Conservation (phyloP, 371 early-diverging fungal genomes). For the Rhizomucor miehei region DNA sequence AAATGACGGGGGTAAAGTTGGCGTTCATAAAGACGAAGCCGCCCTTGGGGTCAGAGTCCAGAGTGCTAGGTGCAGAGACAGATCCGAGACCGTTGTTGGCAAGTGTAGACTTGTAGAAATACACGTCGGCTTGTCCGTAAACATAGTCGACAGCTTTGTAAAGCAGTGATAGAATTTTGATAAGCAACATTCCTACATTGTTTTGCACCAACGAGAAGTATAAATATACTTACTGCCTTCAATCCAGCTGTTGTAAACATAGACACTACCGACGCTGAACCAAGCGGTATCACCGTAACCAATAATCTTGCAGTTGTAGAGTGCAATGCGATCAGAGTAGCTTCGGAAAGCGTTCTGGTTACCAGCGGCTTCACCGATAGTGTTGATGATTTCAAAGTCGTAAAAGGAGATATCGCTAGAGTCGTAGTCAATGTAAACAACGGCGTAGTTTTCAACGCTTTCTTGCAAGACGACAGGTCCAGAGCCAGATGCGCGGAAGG, state of each 20-base stretch:
- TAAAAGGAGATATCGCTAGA: slow-evolving; percentile 7
- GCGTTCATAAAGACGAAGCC: slow-evolving; percentile 9
- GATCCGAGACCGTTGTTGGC: slow-evolving; percentile 10
- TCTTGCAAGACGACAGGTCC: slow-evolving; percentile 7
- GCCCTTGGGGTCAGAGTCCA: slow-evolving; percentile 1
- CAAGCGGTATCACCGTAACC: slow-evolving; percentile 14
- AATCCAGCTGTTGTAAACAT: slow-evolving; percentile 13
- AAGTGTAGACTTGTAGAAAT: slow-evolving; percentile 8
- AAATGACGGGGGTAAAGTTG: slow-evolving; percentile 11
- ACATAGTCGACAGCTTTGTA: slow-evolving; percentile 10
- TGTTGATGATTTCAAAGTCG: slow-evolving; percentile 10
- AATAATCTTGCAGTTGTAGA: slow-evolving; percentile 14
- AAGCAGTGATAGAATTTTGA: not conserved
- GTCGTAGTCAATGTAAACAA: slow-evolving; percentile 4
- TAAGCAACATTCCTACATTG: not conserved
- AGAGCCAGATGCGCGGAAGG: slow-evolving; percentile 2
- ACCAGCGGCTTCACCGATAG: slow-evolving; percentile 14
- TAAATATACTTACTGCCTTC: slow-evolving; percentile 11
- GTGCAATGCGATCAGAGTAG: slow-evolving; percentile 4
- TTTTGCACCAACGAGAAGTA: not conserved
- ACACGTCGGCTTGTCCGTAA: slow-evolving; percentile 10
- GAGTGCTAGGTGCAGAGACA: slow-evolving; percentile 6
- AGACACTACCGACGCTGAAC: slow-evolving; percentile 8
- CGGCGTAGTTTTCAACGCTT: slow-evolving; percentile 6
- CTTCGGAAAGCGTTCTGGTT: slow-evolving; percentile 11